Evolutionary conservation across 768 basidiomycete genomes (phyloP).

Genomic region (Mrakia hoshinonis): DNA sequence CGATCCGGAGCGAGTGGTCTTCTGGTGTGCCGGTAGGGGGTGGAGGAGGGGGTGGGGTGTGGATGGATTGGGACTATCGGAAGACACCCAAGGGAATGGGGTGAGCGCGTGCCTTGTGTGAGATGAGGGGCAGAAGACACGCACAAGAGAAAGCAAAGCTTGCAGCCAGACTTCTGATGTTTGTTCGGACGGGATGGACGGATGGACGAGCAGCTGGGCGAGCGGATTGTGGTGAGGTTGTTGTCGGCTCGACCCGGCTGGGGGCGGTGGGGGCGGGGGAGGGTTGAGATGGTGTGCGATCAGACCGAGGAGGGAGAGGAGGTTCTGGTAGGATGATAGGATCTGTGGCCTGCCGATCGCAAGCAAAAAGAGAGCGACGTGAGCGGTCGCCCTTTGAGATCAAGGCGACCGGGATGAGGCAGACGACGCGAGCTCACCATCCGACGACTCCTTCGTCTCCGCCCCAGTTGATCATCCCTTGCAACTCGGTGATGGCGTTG

Average conservation of each 20-base stretch:
- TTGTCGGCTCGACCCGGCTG: not conserved
- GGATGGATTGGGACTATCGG: not conserved
- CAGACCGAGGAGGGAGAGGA: slow-evolving; percentile 2
- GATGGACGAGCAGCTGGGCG: slow-evolving; percentile 7
- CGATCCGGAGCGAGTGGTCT: not conserved
- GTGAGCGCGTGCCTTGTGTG: not conserved
- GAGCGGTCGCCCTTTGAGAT: not conserved
- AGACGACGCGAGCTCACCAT: not conserved
- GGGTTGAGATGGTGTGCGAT: slow-evolving; percentile 15
- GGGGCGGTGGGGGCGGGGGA: not conserved
- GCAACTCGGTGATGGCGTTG: not conserved
- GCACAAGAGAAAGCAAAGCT: not conserved
- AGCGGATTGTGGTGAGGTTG: not conserved
- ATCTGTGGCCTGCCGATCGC: not conserved
- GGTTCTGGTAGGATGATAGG: slow-evolving; percentile 6
- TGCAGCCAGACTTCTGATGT: slow-evolving; percentile 1
- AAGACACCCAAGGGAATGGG: not conserved
- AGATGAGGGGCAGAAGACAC: not conserved
- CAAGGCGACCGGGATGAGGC: not conserved
- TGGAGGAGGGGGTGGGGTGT: not conserved
- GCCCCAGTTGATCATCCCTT: slow-evolving; percentile 13
- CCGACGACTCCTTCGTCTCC: slow-evolving; percentile 14
- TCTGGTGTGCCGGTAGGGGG: not conserved
- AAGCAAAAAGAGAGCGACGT: not conserved
- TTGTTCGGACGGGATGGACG: not conserved